Evolutionary conservation across 164 flowering plant genomes (phyloP).

Genomic region (Kingdonia uniflora): DNA sequence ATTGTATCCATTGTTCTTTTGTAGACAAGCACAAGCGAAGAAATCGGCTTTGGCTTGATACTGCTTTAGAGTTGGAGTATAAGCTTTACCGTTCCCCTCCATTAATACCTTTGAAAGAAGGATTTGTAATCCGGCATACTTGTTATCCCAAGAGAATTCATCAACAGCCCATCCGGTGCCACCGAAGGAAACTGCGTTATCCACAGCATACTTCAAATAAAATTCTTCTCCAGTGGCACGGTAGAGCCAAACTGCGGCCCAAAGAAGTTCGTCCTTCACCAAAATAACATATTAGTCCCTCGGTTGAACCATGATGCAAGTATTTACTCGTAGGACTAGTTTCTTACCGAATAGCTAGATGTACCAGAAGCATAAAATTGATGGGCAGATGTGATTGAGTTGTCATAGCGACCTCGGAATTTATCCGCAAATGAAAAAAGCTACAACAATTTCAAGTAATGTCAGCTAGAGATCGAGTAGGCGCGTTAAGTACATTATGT

Average conservation of each 20-base stretch:
- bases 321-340: no score
- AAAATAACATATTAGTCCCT: neutral
- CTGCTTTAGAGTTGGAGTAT: conserved; percentile 46
- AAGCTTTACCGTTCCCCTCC: conserved; percentile 50
- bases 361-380: conserved; percentile 46
- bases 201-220: conserved; percentile 59
- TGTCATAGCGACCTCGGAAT: conserved; percentile 58
- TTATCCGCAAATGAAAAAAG: conserved; percentile 79
- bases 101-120: conserved; percentile 71
- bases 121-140: conserved; percentile 83
- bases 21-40: conserved; percentile 70
- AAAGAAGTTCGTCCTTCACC: conserved; percentile 72
- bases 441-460: conserved; percentile 23
- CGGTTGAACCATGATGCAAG: no score
- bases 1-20: conserved; percentile 74
- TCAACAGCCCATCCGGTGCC: conserved; percentile 79
- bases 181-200: conserved; percentile 58
- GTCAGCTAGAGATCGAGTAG: no score
- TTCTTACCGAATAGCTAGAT: conserved; percentile 62
- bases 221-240: conserved; percentile 54
- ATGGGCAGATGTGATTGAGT: conserved; percentile 40
- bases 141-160: conserved; percentile 91
- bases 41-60: conserved; percentile 81
- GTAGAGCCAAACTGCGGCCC: conserved; percentile 89
- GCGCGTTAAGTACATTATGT: no score